These are phyloP conservation scores for Kodamaea plutei DNA, from an alignment of 1,139 yeast species.

Conservation along the genomic window DNA sequence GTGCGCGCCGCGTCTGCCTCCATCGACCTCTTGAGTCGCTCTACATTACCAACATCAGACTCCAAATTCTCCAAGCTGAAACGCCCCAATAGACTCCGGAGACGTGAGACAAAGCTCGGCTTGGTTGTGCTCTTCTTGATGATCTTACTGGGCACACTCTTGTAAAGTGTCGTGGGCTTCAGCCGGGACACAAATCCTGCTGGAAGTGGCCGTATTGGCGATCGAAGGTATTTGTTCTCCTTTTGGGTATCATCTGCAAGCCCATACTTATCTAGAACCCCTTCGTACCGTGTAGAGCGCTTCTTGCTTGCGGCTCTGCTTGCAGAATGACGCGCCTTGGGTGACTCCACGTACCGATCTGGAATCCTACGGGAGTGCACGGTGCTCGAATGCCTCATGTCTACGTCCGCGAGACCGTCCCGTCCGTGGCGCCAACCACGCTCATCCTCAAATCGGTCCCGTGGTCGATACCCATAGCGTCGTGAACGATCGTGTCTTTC, in stretches of 20 bases:
- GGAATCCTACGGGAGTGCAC: too few species aligned
- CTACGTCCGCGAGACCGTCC: too few species aligned
- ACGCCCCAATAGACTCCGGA: slow-evolving; percentile 10
- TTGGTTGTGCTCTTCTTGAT: slow-evolving; percentile 4
- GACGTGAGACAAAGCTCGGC: slow-evolving; percentile 7
- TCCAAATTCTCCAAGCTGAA: slow-evolving; percentile 10
- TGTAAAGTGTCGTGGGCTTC: slow-evolving; percentile 5
- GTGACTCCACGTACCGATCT: too few species aligned
- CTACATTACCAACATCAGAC: slow-evolving; percentile 9
- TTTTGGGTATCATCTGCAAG: slow-evolving; percentile 1
- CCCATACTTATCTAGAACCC: neutral
- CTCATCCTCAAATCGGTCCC: too few species aligned
- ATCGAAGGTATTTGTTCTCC: slow-evolving; percentile 7
- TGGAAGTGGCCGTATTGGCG: slow-evolving; percentile 9
- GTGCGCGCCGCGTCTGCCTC: too few species aligned
- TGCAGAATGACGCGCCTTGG: too few species aligned
- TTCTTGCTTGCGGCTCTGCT: too few species aligned
- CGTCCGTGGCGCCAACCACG: too few species aligned
- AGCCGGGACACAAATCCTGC: slow-evolving; percentile 2
- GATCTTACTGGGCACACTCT: slow-evolving; percentile 2
- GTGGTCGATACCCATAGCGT: too few species aligned
- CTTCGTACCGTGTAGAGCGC: too few species aligned
- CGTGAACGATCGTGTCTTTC: too few species aligned
- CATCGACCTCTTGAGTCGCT: slow-evolving; percentile 7
- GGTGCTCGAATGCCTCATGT: too few species aligned